A percentile compares a stretch with the other conserved stretches of the same genome.
Conservation (phyloP, 352 stramenopile genomes). For the Pythium sp. region DNA sequence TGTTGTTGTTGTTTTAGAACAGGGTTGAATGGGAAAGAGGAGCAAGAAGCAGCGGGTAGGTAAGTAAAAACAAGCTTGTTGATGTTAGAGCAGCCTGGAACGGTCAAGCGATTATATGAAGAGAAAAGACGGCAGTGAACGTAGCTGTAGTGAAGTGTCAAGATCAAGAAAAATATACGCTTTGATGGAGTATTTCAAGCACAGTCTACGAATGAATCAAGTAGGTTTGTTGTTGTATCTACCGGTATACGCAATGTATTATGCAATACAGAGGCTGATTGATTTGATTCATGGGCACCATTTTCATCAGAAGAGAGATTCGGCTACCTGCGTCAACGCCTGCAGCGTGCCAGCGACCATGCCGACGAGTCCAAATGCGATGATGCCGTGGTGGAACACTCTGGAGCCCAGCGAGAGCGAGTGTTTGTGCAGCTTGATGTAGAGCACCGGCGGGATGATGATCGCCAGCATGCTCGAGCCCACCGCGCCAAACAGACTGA, state of each 20-base stretch:
- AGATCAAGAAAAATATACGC: not conserved
- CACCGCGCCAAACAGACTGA: slow-evolving; percentile 78
- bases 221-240: slow-evolving; percentile 1
- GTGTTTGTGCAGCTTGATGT: slow-evolving; percentile 38
- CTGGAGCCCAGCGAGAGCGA: slow-evolving; percentile 37
- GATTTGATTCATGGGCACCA: not conserved
- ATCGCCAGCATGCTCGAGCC: slow-evolving; percentile 81
- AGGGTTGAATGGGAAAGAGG: not conserved
- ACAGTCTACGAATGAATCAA: not conserved
- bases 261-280: not conserved
- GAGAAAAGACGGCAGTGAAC: slow-evolving; percentile 2
- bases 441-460: slow-evolving; percentile 68
- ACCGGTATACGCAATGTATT: not conserved
- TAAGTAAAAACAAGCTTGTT: not conserved
- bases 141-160: not conserved
- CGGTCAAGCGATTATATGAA: not conserved
- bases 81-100: slow-evolving; percentile 4
- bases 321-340: slow-evolving; percentile 45
- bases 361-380: slow-evolving; percentile 49
- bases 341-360: slow-evolving; percentile 70
- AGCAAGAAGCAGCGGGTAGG: not conserved
- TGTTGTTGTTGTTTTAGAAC: slow-evolving; percentile 11
- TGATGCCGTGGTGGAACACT: slow-evolving; percentile 45
- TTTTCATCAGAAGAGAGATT: slow-evolving; percentile 22
- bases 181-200: not conserved